Conservation (phyloP, 257 asterid genomes). For the Schizonepeta tenuifolia region DNA sequence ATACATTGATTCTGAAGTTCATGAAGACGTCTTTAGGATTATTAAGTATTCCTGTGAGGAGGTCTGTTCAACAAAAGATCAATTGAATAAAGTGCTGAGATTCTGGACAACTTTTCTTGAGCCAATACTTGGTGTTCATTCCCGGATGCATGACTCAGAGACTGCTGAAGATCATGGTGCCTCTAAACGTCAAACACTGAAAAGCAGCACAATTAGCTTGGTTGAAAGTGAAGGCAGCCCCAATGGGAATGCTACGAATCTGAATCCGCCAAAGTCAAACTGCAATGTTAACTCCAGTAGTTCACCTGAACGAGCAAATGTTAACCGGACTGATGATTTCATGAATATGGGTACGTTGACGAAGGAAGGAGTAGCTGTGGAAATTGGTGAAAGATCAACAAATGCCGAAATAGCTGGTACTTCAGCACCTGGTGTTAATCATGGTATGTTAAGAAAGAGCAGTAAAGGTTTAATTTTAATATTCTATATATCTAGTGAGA, state of each 20-base stretch:
- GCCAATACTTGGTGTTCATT: constrained; percentile 75
- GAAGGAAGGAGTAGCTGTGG: constrained; percentile 51
- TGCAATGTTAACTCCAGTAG: constrained; percentile 60
- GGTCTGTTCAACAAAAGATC: constrained; percentile 94
- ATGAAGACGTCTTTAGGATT: constrained; percentile 82
- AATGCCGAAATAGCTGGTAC: constrained; percentile 46
- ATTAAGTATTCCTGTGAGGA: constrained; percentile 90
- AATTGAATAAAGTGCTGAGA: constrained; percentile 72
- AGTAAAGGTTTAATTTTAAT: constrained; percentile 27
- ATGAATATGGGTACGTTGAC: constrained; percentile 46
- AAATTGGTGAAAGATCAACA: constrained; percentile 53
- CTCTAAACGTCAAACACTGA: constrained; percentile 44
- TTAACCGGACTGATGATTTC: constrained; percentile 50
- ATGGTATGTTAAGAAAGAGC: constrained; percentile 46
- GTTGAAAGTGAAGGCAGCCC: constrained; percentile 74
- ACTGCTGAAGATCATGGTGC: constrained; percentile 54
- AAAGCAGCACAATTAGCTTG: constrained; percentile 42
- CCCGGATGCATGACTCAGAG: constrained; percentile 53
- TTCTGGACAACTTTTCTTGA: constrained; percentile 91
- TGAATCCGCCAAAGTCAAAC: constrained; percentile 55
- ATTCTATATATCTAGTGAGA: not conserved
- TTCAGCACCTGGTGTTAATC: constrained; percentile 50
- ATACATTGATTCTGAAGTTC: constrained; percentile 73
- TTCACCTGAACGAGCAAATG: constrained; percentile 51
- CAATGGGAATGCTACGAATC: constrained; percentile 46